Evolutionary conservation across 305 asterid genomes (phyloP), one percentile per base, ranked within the genome.

Genomic region (Fraxinus sp.): DNA sequence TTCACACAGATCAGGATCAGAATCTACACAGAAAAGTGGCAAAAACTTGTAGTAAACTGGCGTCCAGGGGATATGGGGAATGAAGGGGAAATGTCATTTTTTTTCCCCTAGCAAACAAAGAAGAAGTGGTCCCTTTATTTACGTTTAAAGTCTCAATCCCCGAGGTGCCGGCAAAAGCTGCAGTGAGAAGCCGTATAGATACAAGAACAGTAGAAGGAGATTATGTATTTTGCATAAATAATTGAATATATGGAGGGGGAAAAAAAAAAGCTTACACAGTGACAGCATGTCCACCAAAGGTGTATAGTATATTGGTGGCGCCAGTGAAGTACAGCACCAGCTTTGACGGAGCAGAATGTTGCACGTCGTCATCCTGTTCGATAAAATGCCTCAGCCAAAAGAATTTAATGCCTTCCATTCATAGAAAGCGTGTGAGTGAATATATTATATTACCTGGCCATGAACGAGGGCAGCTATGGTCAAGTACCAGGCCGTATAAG

Each of bases 251-350:
- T 46, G 18, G 55, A 44, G n/a, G 14, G 32, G 1, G 7, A 39
- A 41, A 46, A 46, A 13, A 46, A 44, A 11, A 46, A 46, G 78
- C 97, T 88, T 89, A 95, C 98, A 95, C 98, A 87, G 98, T 95
- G 71, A 95, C 98, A 87, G 98, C 98, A 85, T 95, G 98, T 30
- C 98, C 98, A 74, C 98, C 98, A 78, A 93, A 95, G 59, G 98
- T 95, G 85, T 95, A 95, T 28, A 95, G 91, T 26, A 95, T 92
- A 72, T 95, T 95, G 82, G 98, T 95, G 72, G 98, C 98, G 39
- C 98, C 98, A 82, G 98, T 95, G 94, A 95, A 95, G 86, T 95
- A 95, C 16, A 93, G 87, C 37, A 95, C 93, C 2, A 91, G 79
- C 87, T 92, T 93, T 78, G 81, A 82, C 7, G 98, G 98, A 70